phyloP scores from a whole-genome alignment of 768 basidiomycete genomes.

The Trichaptum fuscoviolaceum region DNA sequence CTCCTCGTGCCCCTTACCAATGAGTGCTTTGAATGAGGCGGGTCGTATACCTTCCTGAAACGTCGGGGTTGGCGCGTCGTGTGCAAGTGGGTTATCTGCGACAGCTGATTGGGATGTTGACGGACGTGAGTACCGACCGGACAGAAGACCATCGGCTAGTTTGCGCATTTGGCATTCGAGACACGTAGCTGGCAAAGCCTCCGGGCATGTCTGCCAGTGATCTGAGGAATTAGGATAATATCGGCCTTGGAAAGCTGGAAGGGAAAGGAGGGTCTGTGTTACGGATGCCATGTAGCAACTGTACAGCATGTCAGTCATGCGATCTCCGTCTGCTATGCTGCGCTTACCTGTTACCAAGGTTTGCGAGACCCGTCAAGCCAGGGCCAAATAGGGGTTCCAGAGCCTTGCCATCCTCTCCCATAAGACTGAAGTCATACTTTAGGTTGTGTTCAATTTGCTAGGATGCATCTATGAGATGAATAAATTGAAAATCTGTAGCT shows the following conservation, averaged over 20 bases:
- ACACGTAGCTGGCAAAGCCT: conserved; percentile 71
- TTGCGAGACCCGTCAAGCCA: conserved; percentile 82
- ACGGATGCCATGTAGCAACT: conserved; percentile 98
- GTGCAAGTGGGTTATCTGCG: conserved; percentile 28
- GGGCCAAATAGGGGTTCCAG: conserved; percentile 86
- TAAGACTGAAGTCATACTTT: conserved; percentile 89
- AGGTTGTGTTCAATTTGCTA: conserved; percentile 97
- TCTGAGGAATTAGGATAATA: conserved; percentile 47
- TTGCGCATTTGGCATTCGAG: conserved; percentile 96
- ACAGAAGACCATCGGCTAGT: conserved; percentile 85
- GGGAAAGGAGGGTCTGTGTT: conserved; percentile 79
- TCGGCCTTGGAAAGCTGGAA: conserved; percentile 68
- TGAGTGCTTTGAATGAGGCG: conserved; percentile 76
- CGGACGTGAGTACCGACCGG: conserved; percentile 82
- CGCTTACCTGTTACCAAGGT: conserved; percentile 82
- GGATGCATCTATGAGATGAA: conserved; percentile 3
- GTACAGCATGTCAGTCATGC: conserved; percentile 7
- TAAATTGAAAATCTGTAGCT: not conserved
- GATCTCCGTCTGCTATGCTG: not conserved
- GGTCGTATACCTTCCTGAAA: conserved; percentile 88
- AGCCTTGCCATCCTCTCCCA: conserved; percentile 79
- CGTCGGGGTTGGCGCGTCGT: conserved; percentile 37
- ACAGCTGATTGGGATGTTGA: conserved; percentile 29
- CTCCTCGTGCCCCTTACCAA: conserved; percentile 90
- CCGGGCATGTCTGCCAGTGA: conserved; percentile 62